These are phyloP conservation scores for Mallotus repandus DNA, from an alignment of 441 rosid genomes.

Conservation along the genomic window DNA sequence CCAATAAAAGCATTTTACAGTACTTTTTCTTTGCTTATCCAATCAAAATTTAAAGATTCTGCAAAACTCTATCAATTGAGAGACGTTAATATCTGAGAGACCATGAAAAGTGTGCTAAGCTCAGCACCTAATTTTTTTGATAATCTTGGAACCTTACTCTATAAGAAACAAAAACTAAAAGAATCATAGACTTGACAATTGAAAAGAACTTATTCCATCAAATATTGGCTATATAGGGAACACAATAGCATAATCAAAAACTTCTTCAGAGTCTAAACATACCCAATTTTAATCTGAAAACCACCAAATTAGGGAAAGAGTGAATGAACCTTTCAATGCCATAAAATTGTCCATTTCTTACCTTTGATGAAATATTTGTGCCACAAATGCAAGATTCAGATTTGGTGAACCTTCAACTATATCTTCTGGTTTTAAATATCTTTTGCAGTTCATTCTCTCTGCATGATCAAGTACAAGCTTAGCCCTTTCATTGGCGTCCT, in stretches of 20 bases:
- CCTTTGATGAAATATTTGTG: constrained; percentile 92
- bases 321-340: background rate
- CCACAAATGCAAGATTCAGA: constrained; percentile 95
- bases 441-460: constrained; percentile 86
- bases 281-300: background rate
- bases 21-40: background rate
- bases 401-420: constrained; percentile 90
- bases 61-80: background rate
- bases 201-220: background rate
- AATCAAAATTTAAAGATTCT: background rate
- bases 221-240: background rate
- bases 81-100: background rate
- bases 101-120: too few species aligned
- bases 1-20: background rate
- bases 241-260: background rate
- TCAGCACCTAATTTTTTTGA: too few species aligned
- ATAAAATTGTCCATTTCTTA: constrained; percentile 18
- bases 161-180: background rate
- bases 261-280: background rate
- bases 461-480: constrained; percentile 82
- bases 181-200: background rate
- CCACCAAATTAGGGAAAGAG: background rate
- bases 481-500: constrained; percentile 78
- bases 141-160: background rate
- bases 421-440: constrained; percentile 85